A percentile compares a stretch with the other conserved stretches of the same genome.
phyloP scores from a whole-genome alignment of 257 asterid species.

The Solanum tarijense region DNA sequence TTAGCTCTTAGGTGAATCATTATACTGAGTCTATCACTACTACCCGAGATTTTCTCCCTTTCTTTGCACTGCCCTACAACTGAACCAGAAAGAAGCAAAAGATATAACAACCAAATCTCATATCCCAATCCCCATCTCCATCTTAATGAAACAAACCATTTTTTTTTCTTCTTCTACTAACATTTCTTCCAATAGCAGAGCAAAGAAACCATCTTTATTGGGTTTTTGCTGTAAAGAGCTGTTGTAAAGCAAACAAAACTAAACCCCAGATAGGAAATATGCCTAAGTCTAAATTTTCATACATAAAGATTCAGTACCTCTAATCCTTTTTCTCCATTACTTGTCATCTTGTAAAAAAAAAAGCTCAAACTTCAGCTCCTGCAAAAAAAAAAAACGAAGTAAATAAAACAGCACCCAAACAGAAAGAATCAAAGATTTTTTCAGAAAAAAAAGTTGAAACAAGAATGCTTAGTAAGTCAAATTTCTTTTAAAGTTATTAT shows the following conservation, averaged over 20 bases:
- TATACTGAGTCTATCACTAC: not conserved
- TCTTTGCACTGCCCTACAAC: not conserved
- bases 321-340: constrained; percentile 36
- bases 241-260: not conserved
- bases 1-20: not conserved
- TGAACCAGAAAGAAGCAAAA: not conserved
- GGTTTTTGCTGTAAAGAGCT: not conserved
- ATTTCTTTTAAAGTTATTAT: too few relatives aligned
- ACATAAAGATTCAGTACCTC: constrained; percentile 24
- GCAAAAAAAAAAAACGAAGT: not conserved
- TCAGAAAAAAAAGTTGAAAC: not conserved
- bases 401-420: not conserved
- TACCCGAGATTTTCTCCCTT: not conserved
- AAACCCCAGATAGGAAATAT: not conserved
- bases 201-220: not conserved
- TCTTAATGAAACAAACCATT: not conserved
- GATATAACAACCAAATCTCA: not conserved
- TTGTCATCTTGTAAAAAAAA: constrained; percentile 24
- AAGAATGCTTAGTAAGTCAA: not conserved
- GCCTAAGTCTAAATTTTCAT: not conserved
- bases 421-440: not conserved
- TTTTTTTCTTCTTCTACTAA: not conserved
- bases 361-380: constrained; percentile 16
- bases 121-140: not conserved
- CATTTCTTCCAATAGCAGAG: not conserved